These are phyloP conservation scores for Venturia asperata DNA, from an alignment of 2,329 filamentous ascomycete species.

Conservation along the genomic window DNA sequence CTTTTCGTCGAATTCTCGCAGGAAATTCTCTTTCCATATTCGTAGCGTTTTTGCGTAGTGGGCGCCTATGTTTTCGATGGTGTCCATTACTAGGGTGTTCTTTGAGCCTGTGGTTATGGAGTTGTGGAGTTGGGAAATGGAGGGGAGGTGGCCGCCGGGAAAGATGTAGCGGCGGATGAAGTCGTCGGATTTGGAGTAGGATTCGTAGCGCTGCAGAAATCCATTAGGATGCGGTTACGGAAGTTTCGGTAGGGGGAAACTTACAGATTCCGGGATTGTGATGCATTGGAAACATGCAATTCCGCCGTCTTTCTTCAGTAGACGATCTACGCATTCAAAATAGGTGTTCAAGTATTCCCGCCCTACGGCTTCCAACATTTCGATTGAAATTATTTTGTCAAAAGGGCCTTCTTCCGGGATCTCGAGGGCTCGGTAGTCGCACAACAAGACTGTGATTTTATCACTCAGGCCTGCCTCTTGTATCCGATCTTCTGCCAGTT, in stretches of 20 bases:
- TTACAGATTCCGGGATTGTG: slow-evolving; percentile 59
- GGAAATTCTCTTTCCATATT: slow-evolving; percentile 61
- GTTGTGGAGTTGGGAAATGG: slow-evolving; percentile 60
- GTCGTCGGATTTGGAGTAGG: slow-evolving; percentile 59
- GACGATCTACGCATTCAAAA: slow-evolving; percentile 55
- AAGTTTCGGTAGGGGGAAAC: slow-evolving; percentile 6
- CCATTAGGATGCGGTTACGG: neutral
- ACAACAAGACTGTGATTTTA: slow-evolving; percentile 57
- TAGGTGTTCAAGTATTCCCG: slow-evolving; percentile 60
- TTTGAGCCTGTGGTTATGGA: slow-evolving; percentile 54
- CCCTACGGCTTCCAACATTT: slow-evolving; percentile 72
- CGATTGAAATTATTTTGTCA: slow-evolving; percentile 67
- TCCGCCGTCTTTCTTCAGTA: slow-evolving; percentile 59
- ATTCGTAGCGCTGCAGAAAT: slow-evolving; percentile 47
- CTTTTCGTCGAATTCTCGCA: slow-evolving; percentile 52
- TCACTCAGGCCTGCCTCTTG: slow-evolving; percentile 51
- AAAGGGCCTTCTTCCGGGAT: slow-evolving; percentile 46
- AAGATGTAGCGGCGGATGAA: slow-evolving; percentile 76
- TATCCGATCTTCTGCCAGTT: slow-evolving; percentile 59
- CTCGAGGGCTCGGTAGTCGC: slow-evolving; percentile 60
- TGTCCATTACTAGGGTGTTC: slow-evolving; percentile 58
- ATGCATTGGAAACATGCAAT: slow-evolving; percentile 70
- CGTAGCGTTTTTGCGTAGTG: slow-evolving; percentile 65
- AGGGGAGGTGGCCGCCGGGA: slow-evolving; percentile 64
- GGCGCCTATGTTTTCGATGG: slow-evolving; percentile 63